Base-by-base conservation (phyloP, 352 stramenopile genomes). In the Phytophthora meadii region DNA sequence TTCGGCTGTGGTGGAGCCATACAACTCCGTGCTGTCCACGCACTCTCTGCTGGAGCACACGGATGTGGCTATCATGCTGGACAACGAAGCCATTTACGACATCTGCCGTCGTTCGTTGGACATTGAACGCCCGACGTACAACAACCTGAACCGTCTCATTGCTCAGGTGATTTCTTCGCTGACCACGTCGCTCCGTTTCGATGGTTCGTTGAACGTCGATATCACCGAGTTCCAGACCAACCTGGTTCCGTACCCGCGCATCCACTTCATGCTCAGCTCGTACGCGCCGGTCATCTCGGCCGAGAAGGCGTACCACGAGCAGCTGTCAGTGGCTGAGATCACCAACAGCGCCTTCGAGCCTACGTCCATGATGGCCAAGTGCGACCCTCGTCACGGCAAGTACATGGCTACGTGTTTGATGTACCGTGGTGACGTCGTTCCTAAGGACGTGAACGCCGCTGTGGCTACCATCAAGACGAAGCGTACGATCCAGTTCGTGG, bases 391-490 rank as follows among this genome's bases (percentile, higher is more conserved):
- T 66, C 96, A 99, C 77, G 97, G 97, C 77, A 99, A 99, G 84
- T 99, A 99, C 94, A 99, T 99, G 96, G 96, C 97, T 14, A 97
- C 96, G 75, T 99, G 94, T 71, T 77, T 99, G 57, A 98, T 99
- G 95, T 99, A 98, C 93, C 92, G 97, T 71, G 96, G 97, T 77
- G 93, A 98, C 63, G 87, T 98, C 51, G 91, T 97, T 48, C 90
- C 93, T 44, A 94, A 94, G 79, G 86, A 94, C 50, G 95, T 99
- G 55, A 99, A 98, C 74, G 91, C 94, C 36, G 89, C 95, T 15
- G 91, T 99, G 27, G 94, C 94, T 27, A 98, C 94, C 64, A 98
- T 99, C 88, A 99, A 99, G 88, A 99, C 93, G 60, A 99, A 99
- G 89, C 87, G 94, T 61, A 98, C 97, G 54, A 98, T 99, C 72